Conservation (phyloP, 306 rosid genomes). For the Prosopis cineraria region DNA sequence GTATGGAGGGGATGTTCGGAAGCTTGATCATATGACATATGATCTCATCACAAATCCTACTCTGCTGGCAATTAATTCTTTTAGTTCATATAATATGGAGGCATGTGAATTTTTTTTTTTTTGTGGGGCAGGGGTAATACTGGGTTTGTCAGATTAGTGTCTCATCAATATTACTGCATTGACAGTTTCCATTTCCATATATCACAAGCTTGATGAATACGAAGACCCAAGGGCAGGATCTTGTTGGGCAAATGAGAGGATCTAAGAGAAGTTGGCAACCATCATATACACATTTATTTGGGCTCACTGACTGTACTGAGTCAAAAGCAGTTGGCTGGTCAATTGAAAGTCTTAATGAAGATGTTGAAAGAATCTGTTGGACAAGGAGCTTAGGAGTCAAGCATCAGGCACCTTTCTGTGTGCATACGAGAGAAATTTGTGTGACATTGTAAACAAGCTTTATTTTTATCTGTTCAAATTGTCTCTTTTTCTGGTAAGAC, state of each 20-base stretch:
- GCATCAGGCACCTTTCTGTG: slow-evolving; percentile 59
- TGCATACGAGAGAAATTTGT: slow-evolving; percentile 64
- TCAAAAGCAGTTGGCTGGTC: slow-evolving; percentile 72
- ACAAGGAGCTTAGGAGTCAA: slow-evolving; percentile 46
- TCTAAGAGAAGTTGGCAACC: slow-evolving; percentile 36
- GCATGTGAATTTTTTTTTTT: slow-evolving; percentile 47
- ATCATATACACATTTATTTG: slow-evolving; percentile 46
- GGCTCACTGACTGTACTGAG: slow-evolving; percentile 69
- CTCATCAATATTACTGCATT: slow-evolving; percentile 32
- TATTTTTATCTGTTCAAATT: slow-evolving; percentile 18
- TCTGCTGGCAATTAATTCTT: slow-evolving; percentile 79
- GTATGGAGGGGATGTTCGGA: slow-evolving; percentile 95
- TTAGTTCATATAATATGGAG: slow-evolving; percentile 87
- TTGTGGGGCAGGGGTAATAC: slow-evolving; percentile 43
- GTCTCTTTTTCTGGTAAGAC: slow-evolving; percentile 21
- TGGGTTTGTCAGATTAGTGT: slow-evolving; percentile 27
- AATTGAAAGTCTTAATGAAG: slow-evolving; percentile 43
- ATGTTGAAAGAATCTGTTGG: slow-evolving; percentile 79
- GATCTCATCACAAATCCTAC: slow-evolving; percentile 72
- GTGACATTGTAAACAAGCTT: slow-evolving; percentile 57
- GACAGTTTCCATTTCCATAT: slow-evolving; percentile 78
- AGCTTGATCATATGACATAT: slow-evolving; percentile 56
- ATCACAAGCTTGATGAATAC: slow-evolving; percentile 36
- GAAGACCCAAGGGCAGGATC: slow-evolving; percentile 35
- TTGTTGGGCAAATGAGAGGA: slow-evolving; percentile 45